Percentiles rank a stretch among this genome's conserved stretches.
Conservation (phyloP, 345 rosid species). For the Boechera stricta region DNA sequence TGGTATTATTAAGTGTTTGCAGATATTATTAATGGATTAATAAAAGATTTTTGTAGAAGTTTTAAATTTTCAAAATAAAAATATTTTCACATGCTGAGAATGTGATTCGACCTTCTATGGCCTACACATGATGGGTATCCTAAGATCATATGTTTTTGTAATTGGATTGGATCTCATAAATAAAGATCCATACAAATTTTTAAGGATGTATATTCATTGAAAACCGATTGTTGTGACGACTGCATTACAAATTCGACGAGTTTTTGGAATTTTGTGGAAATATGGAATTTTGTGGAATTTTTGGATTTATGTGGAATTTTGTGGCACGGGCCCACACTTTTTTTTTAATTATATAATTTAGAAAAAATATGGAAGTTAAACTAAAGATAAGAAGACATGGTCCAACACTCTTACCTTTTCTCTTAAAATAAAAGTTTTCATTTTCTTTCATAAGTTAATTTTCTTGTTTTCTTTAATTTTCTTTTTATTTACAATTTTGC, state of each 20-base stretch:
- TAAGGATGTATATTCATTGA: background rate
- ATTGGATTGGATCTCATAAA: background rate
- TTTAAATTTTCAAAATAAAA: background rate
- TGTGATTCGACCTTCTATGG: conserved; percentile 32
- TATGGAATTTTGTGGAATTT: conserved; percentile 28
- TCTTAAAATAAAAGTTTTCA: too few relatives aligned
- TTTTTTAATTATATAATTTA: too few relatives aligned
- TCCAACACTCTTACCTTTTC: too few relatives aligned
- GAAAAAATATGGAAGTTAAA: too few relatives aligned
- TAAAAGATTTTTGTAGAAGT: background rate
- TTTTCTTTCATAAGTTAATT: too few relatives aligned
- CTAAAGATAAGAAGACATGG: too few relatives aligned
- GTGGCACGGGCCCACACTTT: background rate
- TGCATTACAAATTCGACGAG: conserved; percentile 10
- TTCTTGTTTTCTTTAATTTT: too few relatives aligned
- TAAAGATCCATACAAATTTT: background rate
- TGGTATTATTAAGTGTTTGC: background rate
- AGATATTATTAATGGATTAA: background rate
- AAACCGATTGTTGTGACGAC: background rate
- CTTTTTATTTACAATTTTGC: too few relatives aligned
- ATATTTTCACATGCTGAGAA: conserved; percentile 14
- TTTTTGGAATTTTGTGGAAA: conserved; percentile 27
- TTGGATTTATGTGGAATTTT: conserved; percentile 25
- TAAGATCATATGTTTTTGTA: background rate
- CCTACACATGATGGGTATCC: conserved; percentile 18